Base-by-base conservation (phyloP, 306 rosid species). In the Vigna unguiculata region DNA sequence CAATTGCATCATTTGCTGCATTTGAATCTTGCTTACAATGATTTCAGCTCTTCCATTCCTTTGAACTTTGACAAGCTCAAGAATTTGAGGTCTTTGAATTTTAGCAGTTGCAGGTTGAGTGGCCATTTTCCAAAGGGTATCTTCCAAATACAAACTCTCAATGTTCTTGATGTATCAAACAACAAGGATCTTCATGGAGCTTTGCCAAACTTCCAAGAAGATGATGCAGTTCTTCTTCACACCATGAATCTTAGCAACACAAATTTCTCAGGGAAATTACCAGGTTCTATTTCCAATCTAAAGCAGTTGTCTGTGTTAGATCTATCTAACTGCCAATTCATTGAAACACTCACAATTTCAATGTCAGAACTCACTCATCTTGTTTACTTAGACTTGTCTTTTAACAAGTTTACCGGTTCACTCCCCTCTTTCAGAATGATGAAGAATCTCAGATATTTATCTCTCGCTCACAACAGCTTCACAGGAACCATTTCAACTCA, bases 211-310 rank as follows among this genome's bases (percentile, higher is more conserved):
- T 49, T 49, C 21, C 55, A 5, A 49, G 11, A 16, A n/a, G 8
- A n/a, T 49, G 8, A n/a, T 49, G 55, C 55, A 16, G 21, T 49
- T 49, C 55, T 49, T 49, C 55, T 49, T 49, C 55, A 49, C 55
- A 49, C 55, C 55, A 49, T 49, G 55, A 49, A 49, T n/a, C 55
- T 49, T n/a, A 49, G 55, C n/a, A 49, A 49, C 7, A 49, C 55
- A 49, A 49, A 16, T 47, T 47, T 47, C 52, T 47, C 52, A 13
- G 52, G 52, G 52, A 47, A 5, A 47, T 47, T 47, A 5, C 55
- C 55, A 49, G 21, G 21, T 49, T 6, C 55, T 49, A 49, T 49
- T 49, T 49, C 55, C 55, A n/a, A 49, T 49, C 55, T 49, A 49
- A 49, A 49, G 55, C 22, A 49, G 55, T n/a, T 49, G 21, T 49